Evolutionary conservation across 2,329 filamentous ascomycete species (phyloP), one percentile per base, ranked within the genome.

Genomic region (Westerdykella sp.): DNA sequence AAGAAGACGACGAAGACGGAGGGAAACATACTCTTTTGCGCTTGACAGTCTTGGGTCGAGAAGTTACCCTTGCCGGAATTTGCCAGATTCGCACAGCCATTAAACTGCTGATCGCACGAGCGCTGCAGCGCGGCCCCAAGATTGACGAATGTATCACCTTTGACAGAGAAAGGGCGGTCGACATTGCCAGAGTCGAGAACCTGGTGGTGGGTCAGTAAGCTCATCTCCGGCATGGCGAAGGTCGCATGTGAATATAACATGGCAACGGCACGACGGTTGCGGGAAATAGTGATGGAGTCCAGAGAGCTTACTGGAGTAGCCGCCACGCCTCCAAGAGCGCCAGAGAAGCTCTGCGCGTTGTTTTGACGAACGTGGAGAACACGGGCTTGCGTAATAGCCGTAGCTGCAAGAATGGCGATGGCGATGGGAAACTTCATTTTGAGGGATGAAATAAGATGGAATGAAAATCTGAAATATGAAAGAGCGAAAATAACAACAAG

Each of bases 371-470:
- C 16, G 36, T 52, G 55, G 37, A 45, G 45, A 18, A 21, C 32
- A 36, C 21, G n/a, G 28, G 47, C 53, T 13, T 49, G 46, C 21
- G 46, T 46, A 37, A 53, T 35, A n/a, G 53, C 49, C 21, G 51
- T 34, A 37, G 52, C 37, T 41, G 53, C 18, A 31, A 58, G 47
- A n/a, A 50, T 39, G 36, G 48, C 30, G 40, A 50, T 16, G 43
- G 59, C 46, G 43, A 54, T 7, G 22, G 49, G 39, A 42, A 51
- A 43, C 48, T 57, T 54, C 57, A 60, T 59, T 37, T 53, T 57
- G 43, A 37, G 31, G 12, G 41, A 38, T 35, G 37, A 12, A 10
- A 10, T 4, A 28, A 10, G 25, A 9, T 9, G 9, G 25, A 28
- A 9, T 28, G 3, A 21, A 21, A 21, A 5, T 28, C 25, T 9